Evolutionary conservation across 352 stramenopile species (phyloP).

Genomic region (Pythium pyrilobum): DNA sequence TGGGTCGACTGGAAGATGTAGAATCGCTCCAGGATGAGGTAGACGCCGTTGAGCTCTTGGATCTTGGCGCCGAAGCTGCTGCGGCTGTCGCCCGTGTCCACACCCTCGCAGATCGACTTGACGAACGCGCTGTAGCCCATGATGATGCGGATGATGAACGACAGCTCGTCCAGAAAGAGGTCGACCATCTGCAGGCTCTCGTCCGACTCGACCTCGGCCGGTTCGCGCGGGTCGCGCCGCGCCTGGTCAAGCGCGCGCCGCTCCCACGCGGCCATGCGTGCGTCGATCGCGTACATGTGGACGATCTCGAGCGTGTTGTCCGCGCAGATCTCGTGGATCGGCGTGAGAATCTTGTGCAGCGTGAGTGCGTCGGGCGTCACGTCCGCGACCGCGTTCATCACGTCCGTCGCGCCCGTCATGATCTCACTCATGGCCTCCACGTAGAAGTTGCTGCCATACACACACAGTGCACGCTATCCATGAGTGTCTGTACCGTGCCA

Average conservation of each 20-base stretch:
- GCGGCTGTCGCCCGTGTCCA: slow-evolving; percentile 30
- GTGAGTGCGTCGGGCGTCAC: slow-evolving; percentile 32
- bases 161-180: slow-evolving; percentile 73
- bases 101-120: slow-evolving; percentile 38
- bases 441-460: slow-evolving; percentile 47
- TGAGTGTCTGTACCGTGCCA: neutral
- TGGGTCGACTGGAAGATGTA: slow-evolving; percentile 84
- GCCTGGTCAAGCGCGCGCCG: slow-evolving; percentile 56
- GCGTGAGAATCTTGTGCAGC: slow-evolving; percentile 39
- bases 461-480: neutral
- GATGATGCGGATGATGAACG: slow-evolving; percentile 68
- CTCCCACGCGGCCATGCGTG: slow-evolving; percentile 74
- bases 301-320: slow-evolving; percentile 61
- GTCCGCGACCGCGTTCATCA: slow-evolving; percentile 79
- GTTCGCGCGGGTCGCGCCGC: slow-evolving; percentile 26
- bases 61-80: slow-evolving; percentile 48
- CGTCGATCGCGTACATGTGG: slow-evolving; percentile 66
- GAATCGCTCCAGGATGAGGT: slow-evolving; percentile 77
- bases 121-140: slow-evolving; percentile 65
- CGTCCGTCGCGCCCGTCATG: slow-evolving; percentile 61
- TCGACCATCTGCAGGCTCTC: slow-evolving; percentile 87
- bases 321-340: slow-evolving; percentile 54
- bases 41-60: slow-evolving; percentile 74
- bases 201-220: slow-evolving; percentile 49
- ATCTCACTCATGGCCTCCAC: slow-evolving; percentile 68